These are phyloP conservation scores for Linum lewisii DNA, from an alignment of 345 rosid genomes.

Conservation along the genomic window DNA sequence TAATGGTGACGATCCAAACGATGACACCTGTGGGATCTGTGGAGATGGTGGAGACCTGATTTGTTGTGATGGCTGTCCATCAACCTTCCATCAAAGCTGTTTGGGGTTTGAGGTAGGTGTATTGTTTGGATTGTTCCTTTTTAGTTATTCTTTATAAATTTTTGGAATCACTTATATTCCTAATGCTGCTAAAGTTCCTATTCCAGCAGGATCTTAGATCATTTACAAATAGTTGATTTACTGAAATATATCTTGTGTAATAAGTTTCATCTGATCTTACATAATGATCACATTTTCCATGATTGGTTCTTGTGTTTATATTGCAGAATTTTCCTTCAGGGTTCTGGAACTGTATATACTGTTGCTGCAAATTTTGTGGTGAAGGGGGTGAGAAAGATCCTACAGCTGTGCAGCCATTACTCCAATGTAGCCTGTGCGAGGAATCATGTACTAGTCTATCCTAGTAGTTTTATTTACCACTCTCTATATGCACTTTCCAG, in stretches of 20 bases:
- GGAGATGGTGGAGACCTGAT: conserved; percentile 94
- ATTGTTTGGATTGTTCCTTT: not conserved
- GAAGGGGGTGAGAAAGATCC: conserved; percentile 21
- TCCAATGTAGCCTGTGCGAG: conserved; percentile 54
- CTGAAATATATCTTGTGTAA: not conserved
- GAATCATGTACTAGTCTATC: conserved; percentile 51
- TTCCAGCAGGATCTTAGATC: not conserved
- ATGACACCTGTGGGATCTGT: conserved; percentile 92
- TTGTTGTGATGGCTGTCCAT: conserved; percentile 94
- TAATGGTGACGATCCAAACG: conserved; percentile 70
- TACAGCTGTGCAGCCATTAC: conserved; percentile 21
- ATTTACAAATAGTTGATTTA: too few relatives aligned
- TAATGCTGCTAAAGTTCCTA: not conserved
- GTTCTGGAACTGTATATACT: conserved; percentile 76
- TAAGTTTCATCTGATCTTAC: not conserved
- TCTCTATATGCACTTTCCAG: not conserved
- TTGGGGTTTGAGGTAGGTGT: conserved; percentile 57
- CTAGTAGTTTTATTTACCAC: not conserved
- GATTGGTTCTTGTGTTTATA: conserved; percentile 1
- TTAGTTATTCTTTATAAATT: not conserved
- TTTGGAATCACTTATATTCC: not conserved
- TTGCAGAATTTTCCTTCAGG: conserved; percentile 79
- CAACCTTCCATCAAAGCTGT: conserved; percentile 91
- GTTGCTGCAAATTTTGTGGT: conserved; percentile 85
- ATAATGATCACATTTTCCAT: not conserved